Evolutionary conservation across 129 eudicot genomes (phyloP), one percentile per base, ranked within the genome.

Genomic region (Flaveria trinervia): DNA sequence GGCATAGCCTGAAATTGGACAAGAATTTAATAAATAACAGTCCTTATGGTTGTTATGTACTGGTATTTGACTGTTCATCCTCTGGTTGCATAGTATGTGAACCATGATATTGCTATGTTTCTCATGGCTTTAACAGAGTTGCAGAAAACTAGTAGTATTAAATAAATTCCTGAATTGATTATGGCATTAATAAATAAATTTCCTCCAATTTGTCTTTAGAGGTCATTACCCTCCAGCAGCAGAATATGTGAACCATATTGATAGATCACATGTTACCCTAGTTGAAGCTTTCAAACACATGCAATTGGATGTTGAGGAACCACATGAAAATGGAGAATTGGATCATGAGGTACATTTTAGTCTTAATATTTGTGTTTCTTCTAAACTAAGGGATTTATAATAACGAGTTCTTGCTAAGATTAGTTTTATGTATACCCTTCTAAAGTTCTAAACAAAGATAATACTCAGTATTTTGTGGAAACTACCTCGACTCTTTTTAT

Each of bases 201-300:
- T 66, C 48, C 20, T 64, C 26, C 61, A 57, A 39, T 75, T 76
- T 45, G 46, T 30, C 50, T 89, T 65, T 71, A 93, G 98, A 95
- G 84, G 83, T 59, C 75, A 60, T 20, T 93, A 86, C 81, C 92
- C 98, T 73, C 92, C 96, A 36, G 98, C 98, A 68, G 75, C 75
- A 7, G 97, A 90, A 70, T 93, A 93, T 82, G 71, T 90, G 28
- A 85, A 88, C 33, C 81, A 88, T 89, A 86, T 86, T 68, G 92
- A 87, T 43, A 93, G 90, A 85, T 87, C 92, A 76, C 84, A 84
- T 71, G 84, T 84, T 22, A 87, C 85, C 78, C 87, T 93, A 55
- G 98, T 93, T 22, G 98, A 93, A 69, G 89, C 82, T 33, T 93
- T 93, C 60, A 93, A 84, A 79, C 85, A 77, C 85, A 88, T 93